Conservation (phyloP, 768 basidiomycete species). For the Hericium rajendrae region DNA sequence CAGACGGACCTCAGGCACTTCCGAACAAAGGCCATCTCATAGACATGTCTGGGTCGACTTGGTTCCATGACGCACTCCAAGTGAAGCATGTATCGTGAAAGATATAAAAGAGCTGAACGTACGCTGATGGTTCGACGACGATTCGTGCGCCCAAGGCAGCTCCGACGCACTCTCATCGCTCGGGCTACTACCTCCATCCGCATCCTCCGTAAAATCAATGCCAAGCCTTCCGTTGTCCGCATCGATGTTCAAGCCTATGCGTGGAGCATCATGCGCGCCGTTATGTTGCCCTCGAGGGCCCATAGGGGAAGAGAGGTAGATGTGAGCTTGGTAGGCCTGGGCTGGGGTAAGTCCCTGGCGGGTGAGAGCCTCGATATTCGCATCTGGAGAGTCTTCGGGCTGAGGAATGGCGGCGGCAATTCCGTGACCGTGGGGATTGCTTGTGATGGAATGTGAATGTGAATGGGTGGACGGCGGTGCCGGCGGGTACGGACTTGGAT, state of each 20-base stretch:
- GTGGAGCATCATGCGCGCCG: constrained; percentile 25
- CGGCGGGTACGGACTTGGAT: background rate
- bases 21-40: no score
- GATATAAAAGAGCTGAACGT: no score
- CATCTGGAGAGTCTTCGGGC: constrained; percentile 42
- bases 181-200: constrained; percentile 28
- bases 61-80: no score
- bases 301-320: constrained; percentile 40
- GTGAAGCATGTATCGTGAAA: no score
- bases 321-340: constrained; percentile 75
- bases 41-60: no score
- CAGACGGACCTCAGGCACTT: no score
- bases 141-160: constrained; percentile 39
- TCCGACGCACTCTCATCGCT: constrained; percentile 37
- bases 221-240: constrained; percentile 48
- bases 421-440: constrained; percentile 39
- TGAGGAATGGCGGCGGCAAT: constrained; percentile 30
- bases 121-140: no score
- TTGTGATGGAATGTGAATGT: constrained; percentile 35
- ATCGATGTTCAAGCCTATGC: constrained; percentile 36
- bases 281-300: constrained; percentile 1
- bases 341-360: constrained; percentile 59
- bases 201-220: constrained; percentile 39
- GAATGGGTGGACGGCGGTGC: constrained; percentile 16
- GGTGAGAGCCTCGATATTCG: constrained; percentile 32